Evolutionary conservation across 148 eudicot species (phyloP), one percentile per base, ranked within the genome.

Genomic region (Cornus kousa): DNA sequence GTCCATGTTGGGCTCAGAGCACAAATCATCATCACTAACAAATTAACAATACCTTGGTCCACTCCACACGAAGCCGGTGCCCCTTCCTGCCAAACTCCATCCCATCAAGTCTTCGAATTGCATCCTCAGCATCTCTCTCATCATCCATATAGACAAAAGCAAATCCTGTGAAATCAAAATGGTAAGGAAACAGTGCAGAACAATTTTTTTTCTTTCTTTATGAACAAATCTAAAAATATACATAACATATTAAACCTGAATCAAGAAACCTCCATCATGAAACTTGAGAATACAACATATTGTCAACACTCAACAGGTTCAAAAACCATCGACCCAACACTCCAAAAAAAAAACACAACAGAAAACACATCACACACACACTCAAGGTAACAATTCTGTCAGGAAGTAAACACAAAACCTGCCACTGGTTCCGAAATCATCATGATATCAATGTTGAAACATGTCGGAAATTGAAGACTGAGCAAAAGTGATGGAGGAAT

Each of bases 101-200:
- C 64, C 89, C 87, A 74, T 93, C 95, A 79, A 93, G 93, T 80
- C 81, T 85, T 78, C 93, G 77, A 40, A 93, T 86, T 24, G 97
- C 97, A 84, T 86, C 90, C 33, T 88, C 97, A 68, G 93, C 97
- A 78, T 90, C 97, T 77, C 93, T 82, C 74, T 93, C 97, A 77
- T 93, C 95, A 80, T 93, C 97, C 93, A 93, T 90, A 69, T 93
- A 93, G 75, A 93, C 86, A 77, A 93, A 93, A 74, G 95, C 95
- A 85, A 91, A 93, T 74, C 97, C 97, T 93, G 74, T 85, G 32
- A 75, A 80, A 76, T 70, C 76, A 84, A 43, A 43, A 60, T 57
- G 73, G 68, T 35, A 73, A 80, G 78, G 32, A 83, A 88, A 71
- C 77, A 77, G 70, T 62, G 37, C 62, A 84, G 68, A 74, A 53